Conservation (phyloP, 345 rosid species). For the Schrenkiella parvula region DNA sequence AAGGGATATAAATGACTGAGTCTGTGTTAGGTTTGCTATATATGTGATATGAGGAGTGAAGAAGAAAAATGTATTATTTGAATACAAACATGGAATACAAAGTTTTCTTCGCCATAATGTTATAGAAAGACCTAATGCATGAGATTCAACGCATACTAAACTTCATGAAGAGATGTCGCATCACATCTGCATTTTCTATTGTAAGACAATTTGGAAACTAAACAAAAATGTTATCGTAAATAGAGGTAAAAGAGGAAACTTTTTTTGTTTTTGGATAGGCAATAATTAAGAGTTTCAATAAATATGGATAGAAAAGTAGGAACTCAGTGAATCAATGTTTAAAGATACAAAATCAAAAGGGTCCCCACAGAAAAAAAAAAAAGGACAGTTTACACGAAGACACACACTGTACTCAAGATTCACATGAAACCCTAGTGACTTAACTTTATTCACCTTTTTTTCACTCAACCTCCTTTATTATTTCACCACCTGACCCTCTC, state of each 20-base stretch:
- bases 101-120: background rate
- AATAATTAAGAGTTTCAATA: background rate
- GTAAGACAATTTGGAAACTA: constrained; percentile 19
- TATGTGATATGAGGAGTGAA: background rate
- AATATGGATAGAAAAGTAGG: background rate
- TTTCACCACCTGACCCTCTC: constrained; percentile 25
- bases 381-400: constrained; percentile 40
- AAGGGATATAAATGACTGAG: background rate
- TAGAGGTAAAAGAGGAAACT: constrained; percentile 16
- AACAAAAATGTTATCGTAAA: constrained; percentile 19
- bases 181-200: constrained; percentile 10
- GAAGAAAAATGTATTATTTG: background rate
- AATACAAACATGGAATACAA: background rate
- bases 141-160: constrained; percentile 23
- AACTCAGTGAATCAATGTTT: constrained; percentile 18
- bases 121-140: background rate
- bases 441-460: constrained; percentile 26
- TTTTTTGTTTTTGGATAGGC: background rate
- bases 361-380: constrained; percentile 27
- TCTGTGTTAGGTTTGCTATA: background rate
- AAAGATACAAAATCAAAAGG: background rate
- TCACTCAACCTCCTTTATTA: constrained; percentile 12
- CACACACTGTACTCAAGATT: constrained; percentile 17
- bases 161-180: constrained; percentile 17
- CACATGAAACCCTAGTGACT: constrained; percentile 33